A percentile compares a stretch with the other conserved stretches of the same genome.
phyloP scores from a whole-genome alignment of 108 stramenopile species.

The Parietichytrium sp. region DNA sequence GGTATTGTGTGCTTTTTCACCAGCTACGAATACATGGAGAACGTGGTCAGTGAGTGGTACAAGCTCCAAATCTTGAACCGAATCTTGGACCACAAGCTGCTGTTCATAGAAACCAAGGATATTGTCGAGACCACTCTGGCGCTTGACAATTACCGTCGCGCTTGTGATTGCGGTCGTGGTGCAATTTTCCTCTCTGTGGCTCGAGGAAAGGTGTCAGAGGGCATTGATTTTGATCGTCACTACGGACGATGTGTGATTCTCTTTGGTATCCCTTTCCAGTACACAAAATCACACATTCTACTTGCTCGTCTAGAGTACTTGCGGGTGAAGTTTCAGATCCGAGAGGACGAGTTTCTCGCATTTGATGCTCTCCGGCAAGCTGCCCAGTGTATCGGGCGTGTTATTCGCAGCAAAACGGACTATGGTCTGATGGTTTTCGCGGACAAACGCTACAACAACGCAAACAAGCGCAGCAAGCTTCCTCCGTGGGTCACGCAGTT shows the following conservation, averaged over 20 bases:
- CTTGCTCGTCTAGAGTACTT: conserved; percentile 90
- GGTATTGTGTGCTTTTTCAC: conserved; percentile 97
- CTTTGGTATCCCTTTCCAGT: conserved; percentile 99
- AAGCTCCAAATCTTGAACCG: conserved; percentile 46
- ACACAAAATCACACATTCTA: conserved; percentile 89
- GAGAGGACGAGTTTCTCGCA: conserved; percentile 84
- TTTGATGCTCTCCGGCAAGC: conserved; percentile 92
- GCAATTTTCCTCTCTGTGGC: conserved; percentile 98
- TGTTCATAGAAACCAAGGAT: conserved; percentile 99
- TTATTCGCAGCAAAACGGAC: conserved; percentile 90
- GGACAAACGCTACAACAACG: conserved; percentile 85
- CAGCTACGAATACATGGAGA: conserved; percentile 96
- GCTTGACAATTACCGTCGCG: conserved; percentile 90
- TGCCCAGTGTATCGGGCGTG: conserved; percentile 85
- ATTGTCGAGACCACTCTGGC: conserved; percentile 97
- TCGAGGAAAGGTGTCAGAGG: conserved; percentile 97
- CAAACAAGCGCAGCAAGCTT: conserved; percentile 90
- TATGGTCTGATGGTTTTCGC: conserved; percentile 94
- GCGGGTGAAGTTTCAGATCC: conserved; percentile 55
- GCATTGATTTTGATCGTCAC: conserved; percentile 99
- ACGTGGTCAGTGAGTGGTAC: conserved; percentile 87
- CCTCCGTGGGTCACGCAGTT: conserved; percentile 96
- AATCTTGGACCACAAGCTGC: conserved; percentile 80
- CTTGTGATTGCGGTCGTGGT: conserved; percentile 95
- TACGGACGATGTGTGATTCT: conserved; percentile 95